Percentiles rank a stretch among this genome's conserved stretches.
Conservation (phyloP, 2,329 filamentous ascomycete species). For the Exophiala aquamarina region DNA sequence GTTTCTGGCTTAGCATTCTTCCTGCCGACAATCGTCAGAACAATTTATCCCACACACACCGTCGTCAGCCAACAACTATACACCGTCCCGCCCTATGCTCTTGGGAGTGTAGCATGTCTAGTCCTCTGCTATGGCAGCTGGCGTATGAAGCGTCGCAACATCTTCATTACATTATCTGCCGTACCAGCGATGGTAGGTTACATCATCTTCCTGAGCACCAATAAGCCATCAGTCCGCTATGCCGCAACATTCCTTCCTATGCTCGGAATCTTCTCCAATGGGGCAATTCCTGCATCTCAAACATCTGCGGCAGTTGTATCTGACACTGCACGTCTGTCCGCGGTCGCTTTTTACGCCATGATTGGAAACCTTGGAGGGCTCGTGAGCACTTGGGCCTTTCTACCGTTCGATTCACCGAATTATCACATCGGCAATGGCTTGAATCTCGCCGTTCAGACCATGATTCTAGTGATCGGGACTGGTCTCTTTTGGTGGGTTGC, state of each 20-base stretch:
- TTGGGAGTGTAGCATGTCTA: conserved; percentile 66
- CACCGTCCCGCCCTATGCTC: conserved; percentile 69
- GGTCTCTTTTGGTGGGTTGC: conserved; percentile 61
- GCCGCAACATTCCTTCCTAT: conserved; percentile 70
- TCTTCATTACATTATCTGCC: conserved; percentile 61
- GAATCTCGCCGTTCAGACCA: conserved; percentile 61
- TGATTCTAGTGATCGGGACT: conserved; percentile 54
- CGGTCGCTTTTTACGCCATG: conserved; percentile 69
- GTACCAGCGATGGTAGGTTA: conserved; percentile 69
- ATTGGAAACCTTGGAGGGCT: conserved; percentile 71
- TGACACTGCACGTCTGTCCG: conserved; percentile 67
- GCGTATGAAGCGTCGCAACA: conserved; percentile 58
- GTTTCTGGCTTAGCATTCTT: conserved; percentile 72
- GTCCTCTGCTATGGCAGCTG: conserved; percentile 62
- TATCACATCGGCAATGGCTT: conserved; percentile 71
- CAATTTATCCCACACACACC: conserved; percentile 61
- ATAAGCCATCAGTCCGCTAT: conserved; percentile 57
- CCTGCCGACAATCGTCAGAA: conserved; percentile 66
- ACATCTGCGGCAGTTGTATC: conserved; percentile 69
- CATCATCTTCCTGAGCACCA: conserved; percentile 66
- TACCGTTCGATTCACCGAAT: conserved; percentile 64
- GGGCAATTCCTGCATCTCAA: conserved; percentile 66
- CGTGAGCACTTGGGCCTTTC: conserved; percentile 64
- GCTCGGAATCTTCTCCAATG: conserved; percentile 62
- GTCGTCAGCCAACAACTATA: conserved; percentile 66